A percentile compares a stretch with the other conserved stretches of the same genome.
These are phyloP conservation scores for Epichloe scottii DNA, from an alignment of 2,329 filamentous ascomycete genomes.

Conservation along the genomic window DNA sequence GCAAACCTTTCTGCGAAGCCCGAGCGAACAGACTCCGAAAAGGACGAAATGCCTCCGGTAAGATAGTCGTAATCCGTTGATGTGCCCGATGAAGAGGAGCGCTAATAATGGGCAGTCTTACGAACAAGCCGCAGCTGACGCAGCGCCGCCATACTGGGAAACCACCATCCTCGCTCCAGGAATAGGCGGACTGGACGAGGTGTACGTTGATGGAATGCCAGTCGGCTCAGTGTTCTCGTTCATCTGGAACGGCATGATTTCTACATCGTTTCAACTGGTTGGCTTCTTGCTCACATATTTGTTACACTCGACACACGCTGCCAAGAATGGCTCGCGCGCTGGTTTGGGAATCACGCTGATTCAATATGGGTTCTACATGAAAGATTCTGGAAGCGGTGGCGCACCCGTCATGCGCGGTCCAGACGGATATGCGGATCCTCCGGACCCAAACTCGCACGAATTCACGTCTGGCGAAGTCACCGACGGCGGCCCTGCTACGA, in stretches of 20 bases:
- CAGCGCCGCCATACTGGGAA: conserved; percentile 96
- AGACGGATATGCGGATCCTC: conserved; percentile 55
- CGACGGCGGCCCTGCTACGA: conserved; percentile 35
- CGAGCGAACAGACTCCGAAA: conserved; percentile 61
- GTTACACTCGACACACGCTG: conserved; percentile 92
- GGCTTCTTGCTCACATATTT: conserved; percentile 97
- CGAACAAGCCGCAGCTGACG: conserved; percentile 93
- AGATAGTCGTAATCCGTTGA: conserved; percentile 24
- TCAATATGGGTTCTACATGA: conserved; percentile 96
- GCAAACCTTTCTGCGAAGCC: conserved; percentile 90
- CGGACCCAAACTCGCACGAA: conserved; percentile 80
- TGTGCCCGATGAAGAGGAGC: conserved; percentile 13
- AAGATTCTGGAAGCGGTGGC: conserved; percentile 39
- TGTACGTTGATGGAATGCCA: conserved; percentile 92
- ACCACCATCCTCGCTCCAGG: conserved; percentile 94
- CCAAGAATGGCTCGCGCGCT: conserved; percentile 91
- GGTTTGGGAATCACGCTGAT: conserved; percentile 91
- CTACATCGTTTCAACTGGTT: conserved; percentile 92
- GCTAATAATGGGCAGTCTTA: conserved; percentile 55
- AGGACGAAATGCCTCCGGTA: conserved; percentile 90
- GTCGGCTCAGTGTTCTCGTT: conserved; percentile 82
- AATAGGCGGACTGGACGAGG: conserved; percentile 79
- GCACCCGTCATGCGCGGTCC: conserved; percentile 34
- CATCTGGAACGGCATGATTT: conserved; percentile 90
- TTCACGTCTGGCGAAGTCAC: conserved; percentile 65